These are phyloP conservation scores for Oryza officinalis DNA, from an alignment of 176 grass and related monocot genomes.

Conservation along the genomic window DNA sequence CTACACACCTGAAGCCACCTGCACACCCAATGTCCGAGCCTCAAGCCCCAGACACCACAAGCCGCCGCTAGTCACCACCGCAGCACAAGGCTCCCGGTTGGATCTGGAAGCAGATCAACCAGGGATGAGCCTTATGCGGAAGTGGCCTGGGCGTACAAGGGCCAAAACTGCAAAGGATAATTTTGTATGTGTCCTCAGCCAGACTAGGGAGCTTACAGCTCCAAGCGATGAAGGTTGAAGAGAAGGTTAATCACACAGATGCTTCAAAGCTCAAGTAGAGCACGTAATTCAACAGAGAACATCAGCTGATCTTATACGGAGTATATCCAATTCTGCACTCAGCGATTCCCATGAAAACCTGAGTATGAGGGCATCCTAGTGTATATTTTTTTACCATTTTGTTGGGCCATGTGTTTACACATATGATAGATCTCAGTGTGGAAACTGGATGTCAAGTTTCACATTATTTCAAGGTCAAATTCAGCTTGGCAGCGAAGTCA, in stretches of 20 bases:
- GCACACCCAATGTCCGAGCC: no score
- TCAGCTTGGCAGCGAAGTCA: constrained; percentile 10
- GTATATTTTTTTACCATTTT: not conserved
- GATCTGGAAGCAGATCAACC: no score
- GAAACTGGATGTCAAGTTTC: not conserved
- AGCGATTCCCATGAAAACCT: not conserved
- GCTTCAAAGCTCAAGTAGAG: not conserved
- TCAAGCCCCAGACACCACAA: no score
- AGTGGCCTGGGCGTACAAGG: not conserved
- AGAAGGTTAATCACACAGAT: not conserved
- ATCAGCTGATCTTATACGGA: not conserved
- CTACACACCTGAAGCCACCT: no score
- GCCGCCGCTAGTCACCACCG: no score
- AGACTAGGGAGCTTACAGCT: not conserved
- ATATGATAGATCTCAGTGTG: constrained; percentile 36
- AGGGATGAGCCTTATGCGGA: no score
- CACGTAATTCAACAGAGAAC: not conserved
- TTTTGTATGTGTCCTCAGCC: not conserved
- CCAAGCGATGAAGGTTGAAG: not conserved
- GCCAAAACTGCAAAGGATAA: not conserved
- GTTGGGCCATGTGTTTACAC: constrained; percentile 22
- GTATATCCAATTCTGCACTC: not conserved
- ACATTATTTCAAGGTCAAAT: constrained; percentile 33
- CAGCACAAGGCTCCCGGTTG: no score
- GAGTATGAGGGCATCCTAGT: not conserved